Conservation (phyloP, 140 eudicot genomes). For the Erigeron philadelphicus region DNA sequence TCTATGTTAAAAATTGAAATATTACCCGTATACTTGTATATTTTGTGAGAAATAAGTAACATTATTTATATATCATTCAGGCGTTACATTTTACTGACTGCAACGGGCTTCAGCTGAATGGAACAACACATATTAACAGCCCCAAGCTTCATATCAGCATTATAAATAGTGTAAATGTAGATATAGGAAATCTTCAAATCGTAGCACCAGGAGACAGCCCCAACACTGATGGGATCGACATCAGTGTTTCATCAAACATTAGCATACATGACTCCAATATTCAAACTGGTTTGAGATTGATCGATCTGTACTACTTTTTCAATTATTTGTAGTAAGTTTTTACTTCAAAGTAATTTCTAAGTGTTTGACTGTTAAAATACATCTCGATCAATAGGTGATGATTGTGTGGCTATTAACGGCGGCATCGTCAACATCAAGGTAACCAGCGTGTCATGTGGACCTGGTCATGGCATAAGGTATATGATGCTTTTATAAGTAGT, state of each 20-base stretch:
- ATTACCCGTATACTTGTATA: not conserved
- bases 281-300: conserved; percentile 22
- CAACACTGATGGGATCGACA: conserved; percentile 37
- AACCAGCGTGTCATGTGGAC: conserved; percentile 34
- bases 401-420: conserved; percentile 41
- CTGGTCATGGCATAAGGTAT: conserved; percentile 39
- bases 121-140: conserved; percentile 25
- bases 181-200: conserved; percentile 15
- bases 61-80: conserved; percentile 1
- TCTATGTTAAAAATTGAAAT: not conserved
- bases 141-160: conserved; percentile 23
- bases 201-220: conserved; percentile 33
- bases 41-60: not conserved
- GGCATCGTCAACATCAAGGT: conserved; percentile 27
- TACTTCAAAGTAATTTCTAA: not conserved
- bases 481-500: not conserved
- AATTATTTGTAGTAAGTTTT: not conserved
- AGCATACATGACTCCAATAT: conserved; percentile 27
- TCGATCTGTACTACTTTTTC: not conserved
- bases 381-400: conserved; percentile 26
- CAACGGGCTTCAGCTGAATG: conserved; percentile 10
- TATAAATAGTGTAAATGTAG: not conserved
- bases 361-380: not conserved
- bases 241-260: conserved; percentile 20
- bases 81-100: conserved; percentile 21